phyloP scores from a whole-genome alignment of 2,329 filamentous ascomycete genomes.

The Aspergillus caelatus region DNA sequence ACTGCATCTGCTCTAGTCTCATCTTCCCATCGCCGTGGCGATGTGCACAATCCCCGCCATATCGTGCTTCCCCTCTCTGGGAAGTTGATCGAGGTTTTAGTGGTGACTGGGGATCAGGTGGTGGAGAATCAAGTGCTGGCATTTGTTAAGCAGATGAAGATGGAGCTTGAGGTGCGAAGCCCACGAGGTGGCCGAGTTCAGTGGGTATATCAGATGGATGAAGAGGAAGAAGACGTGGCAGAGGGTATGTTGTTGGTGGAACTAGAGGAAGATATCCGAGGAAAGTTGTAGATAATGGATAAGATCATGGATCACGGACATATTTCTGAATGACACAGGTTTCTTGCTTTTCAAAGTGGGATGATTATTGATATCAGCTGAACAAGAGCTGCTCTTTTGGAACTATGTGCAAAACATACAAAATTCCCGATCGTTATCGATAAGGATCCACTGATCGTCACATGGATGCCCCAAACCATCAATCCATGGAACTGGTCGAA shows the following conservation, averaged over 20 bases:
- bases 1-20: slow-evolving; percentile 43
- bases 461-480: background rate
- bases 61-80: slow-evolving; percentile 61
- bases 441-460: slow-evolving; percentile 8
- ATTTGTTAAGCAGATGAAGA: slow-evolving; percentile 69
- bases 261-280: slow-evolving; percentile 42
- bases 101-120: slow-evolving; percentile 55
- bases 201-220: slow-evolving; percentile 58
- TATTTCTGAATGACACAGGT: background rate
- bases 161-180: slow-evolving; percentile 66
- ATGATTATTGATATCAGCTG: background rate
- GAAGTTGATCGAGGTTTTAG: slow-evolving; percentile 61
- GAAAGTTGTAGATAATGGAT: slow-evolving; percentile 30
- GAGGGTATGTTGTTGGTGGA: slow-evolving; percentile 59
- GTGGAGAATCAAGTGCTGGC: slow-evolving; percentile 56
- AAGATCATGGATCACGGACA: background rate
- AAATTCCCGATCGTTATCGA: slow-evolving; percentile 1
- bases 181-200: slow-evolving; percentile 50
- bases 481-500: background rate
- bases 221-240: slow-evolving; percentile 54
- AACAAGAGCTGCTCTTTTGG: background rate
- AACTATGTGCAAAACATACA: too few relatives aligned
- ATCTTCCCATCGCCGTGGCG: slow-evolving; percentile 52
- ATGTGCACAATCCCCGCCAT: slow-evolving; percentile 54
- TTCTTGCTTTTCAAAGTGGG: background rate